Evolutionary conservation across 1,139 yeast genomes (phyloP).

Genomic region (Nakaseomyces bracarensis): DNA sequence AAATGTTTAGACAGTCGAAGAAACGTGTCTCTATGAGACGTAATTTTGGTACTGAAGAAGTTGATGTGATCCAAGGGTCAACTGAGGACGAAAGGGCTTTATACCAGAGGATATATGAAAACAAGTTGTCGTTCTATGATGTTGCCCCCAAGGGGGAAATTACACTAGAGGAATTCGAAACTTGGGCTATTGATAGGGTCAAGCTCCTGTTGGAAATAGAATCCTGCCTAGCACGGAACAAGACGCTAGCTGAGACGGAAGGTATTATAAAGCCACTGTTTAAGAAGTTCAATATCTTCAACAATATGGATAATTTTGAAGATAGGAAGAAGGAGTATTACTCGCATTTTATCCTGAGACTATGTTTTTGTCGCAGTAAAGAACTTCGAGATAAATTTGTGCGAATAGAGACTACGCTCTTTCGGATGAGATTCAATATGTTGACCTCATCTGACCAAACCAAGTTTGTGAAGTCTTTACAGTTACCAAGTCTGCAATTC

Average conservation of each 20-base stretch:
- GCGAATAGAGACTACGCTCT: conserved; percentile 65
- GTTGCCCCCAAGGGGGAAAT: conserved; percentile 76
- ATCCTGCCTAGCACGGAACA: conserved; percentile 59
- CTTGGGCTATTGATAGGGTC: conserved; percentile 90
- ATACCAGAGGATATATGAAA: conserved; percentile 27
- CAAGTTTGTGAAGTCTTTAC: conserved; percentile 53
- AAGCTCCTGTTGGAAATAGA: conserved; percentile 80
- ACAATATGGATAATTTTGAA: conserved; percentile 21
- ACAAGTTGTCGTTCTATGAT: conserved; percentile 45
- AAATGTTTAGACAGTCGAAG: conserved; percentile 68
- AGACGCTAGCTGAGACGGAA: conserved; percentile 58
- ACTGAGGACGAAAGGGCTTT: conserved; percentile 26
- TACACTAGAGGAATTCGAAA: conserved; percentile 84
- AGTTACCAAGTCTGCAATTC: conserved; percentile 51
- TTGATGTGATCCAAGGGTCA: conserved; percentile 14
- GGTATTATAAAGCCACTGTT: conserved; percentile 56
- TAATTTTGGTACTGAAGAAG: conserved; percentile 43
- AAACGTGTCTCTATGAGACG: conserved; percentile 69
- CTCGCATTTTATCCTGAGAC: conserved; percentile 77
- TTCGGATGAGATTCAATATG: conserved; percentile 60
- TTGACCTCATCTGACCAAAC: conserved; percentile 64
- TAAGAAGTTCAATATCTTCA: conserved; percentile 56
- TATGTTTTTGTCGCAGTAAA: conserved; percentile 86
- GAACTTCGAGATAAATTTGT: conserved; percentile 75
- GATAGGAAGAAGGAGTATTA: conserved; percentile 77